These are phyloP conservation scores for Tetracentron sinense DNA, from an alignment of 164 flowering plant genomes.

Conservation along the genomic window DNA sequence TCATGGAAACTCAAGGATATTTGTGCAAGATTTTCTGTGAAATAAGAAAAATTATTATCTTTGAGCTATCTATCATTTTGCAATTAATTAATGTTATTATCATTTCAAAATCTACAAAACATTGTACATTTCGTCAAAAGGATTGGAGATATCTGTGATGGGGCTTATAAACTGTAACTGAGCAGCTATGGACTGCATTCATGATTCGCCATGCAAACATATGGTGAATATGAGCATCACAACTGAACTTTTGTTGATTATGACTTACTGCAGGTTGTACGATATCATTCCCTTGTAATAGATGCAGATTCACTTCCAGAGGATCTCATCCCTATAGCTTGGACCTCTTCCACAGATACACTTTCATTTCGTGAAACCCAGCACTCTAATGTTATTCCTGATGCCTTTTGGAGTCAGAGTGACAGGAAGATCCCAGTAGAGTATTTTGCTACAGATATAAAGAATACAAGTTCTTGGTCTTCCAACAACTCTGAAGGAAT, in stretches of 20 bases:
- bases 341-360: constrained; percentile 58
- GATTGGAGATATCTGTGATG: neutral
- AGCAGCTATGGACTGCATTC: neutral
- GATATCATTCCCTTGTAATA: constrained; percentile 91
- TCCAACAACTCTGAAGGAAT: constrained; percentile 19
- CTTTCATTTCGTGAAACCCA: constrained; percentile 43
- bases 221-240: neutral
- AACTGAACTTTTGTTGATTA: constrained; percentile 9
- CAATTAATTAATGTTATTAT: too few relatives aligned
- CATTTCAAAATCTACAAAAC: neutral
- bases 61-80: neutral
- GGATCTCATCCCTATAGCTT: constrained; percentile 86
- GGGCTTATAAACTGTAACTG: neutral
- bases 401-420: constrained; percentile 19
- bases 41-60: too few relatives aligned
- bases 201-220: neutral
- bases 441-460: constrained; percentile 13
- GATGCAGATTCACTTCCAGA: constrained; percentile 72
- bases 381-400: constrained; percentile 18
- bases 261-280: constrained; percentile 67
- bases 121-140: too few relatives aligned
- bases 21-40: too few relatives aligned
- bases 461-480: constrained; percentile 23
- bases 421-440: constrained; percentile 8
- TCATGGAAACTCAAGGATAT: too few relatives aligned